Conservation (phyloP, 148 eudicot genomes). For the Fagopyrum homotropicum region DNA sequence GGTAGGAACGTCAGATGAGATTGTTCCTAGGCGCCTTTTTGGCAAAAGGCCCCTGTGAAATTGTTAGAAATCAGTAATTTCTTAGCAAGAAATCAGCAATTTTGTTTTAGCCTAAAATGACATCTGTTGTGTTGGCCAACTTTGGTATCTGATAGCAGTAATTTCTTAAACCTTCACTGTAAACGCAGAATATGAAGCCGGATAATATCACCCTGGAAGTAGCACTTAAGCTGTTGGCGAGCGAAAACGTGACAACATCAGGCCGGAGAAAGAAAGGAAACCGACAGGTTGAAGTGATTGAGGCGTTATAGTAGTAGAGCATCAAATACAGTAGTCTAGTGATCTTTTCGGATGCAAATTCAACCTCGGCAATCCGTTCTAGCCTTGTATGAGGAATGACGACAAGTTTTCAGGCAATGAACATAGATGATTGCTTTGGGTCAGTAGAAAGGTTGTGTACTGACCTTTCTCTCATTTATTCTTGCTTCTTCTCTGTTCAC, state of each 20-base stretch:
- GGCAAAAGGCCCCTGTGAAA: too few relatives aligned
- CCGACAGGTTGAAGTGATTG: background rate
- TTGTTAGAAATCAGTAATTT: too few relatives aligned
- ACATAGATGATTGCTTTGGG: background rate
- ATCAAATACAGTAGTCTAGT: background rate
- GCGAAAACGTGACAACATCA: conserved; percentile 39
- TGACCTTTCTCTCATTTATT: background rate
- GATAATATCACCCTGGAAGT: conserved; percentile 46
- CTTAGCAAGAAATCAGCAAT: too few relatives aligned
- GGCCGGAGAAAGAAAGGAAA: conserved; percentile 61
- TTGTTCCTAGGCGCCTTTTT: too few relatives aligned
- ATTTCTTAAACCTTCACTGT: background rate
- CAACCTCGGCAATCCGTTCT: background rate
- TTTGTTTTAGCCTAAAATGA: too few relatives aligned
- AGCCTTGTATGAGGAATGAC: background rate
- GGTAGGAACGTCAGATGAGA: too few relatives aligned
- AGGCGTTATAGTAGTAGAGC: conserved; percentile 6
- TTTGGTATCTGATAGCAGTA: too few relatives aligned
- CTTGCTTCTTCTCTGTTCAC: background rate
- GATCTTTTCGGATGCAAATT: background rate
- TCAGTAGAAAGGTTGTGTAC: background rate
- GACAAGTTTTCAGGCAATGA: background rate
- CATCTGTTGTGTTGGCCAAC: too few relatives aligned
- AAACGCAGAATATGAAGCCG: conserved; percentile 47
- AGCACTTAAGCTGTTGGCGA: conserved; percentile 53